Base-by-base conservation (phyloP, 2,329 filamentous ascomycete genomes). In the Emmonsiellopsis sp. region DNA sequence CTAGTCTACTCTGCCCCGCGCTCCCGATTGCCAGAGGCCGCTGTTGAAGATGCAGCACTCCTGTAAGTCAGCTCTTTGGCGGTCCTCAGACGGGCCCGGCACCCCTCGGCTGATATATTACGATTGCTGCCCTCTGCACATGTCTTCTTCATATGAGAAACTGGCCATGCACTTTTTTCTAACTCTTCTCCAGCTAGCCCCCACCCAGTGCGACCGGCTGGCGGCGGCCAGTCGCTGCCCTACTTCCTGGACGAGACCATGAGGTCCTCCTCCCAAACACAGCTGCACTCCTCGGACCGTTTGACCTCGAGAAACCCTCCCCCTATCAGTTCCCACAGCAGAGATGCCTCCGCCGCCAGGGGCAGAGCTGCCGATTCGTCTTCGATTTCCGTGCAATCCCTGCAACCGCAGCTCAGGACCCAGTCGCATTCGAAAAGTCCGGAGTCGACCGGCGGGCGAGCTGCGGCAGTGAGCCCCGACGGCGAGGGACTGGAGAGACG, bases 401-500 rank as follows among this genome's bases (percentile, higher is more conserved):
- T 71, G 54, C 68, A 69, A 58, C 60, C 65, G 44, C 66, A 67
- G 53, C 58, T 60, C 48, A 68, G 69, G 42, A 68, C 66, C 42
- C 69, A 71, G 45, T 73, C 70, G 51, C 66, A 70, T 50, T 72
- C 70, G 13, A 73, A 72, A 56, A 73, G 70, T 52, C 70, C 70
- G 39, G 70, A 73, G 54, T 62, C 70, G 6, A 61, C 62, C 42
- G 54, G 63, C 50, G 62, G 56, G 46, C 68, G 71, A 31, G 65
- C 69, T 34, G 63, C 60, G 40, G 56, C 63, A 57, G 21, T 27
- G 3, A 65, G 63, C 7, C 31, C 49, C 57, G 66, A 71, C 54
- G 69, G 71, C 60, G 65, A 59, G 45, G 62, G 61, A 53, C 59
- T 72, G 55, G 71, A 74, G 62, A 65, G 71, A 56, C 63, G 68